These are phyloP conservation scores for Fraxinus ornus DNA, from an alignment of 305 asterid genomes.

Conservation along the genomic window DNA sequence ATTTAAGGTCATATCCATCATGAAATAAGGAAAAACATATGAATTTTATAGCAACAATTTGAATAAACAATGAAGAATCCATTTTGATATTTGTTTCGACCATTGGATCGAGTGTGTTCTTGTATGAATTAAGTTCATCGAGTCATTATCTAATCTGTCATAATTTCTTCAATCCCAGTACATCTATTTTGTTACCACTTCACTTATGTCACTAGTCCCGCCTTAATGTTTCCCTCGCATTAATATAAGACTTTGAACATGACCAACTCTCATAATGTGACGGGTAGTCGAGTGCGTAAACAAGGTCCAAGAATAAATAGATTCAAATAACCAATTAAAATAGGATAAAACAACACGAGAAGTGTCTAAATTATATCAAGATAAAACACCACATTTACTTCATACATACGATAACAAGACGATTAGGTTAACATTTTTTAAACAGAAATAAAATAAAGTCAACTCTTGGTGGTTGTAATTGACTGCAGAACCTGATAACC, in stretches of 20 bases:
- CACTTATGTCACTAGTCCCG: background rate
- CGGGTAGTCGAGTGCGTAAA: background rate
- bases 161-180: background rate
- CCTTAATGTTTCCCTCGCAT: background rate
- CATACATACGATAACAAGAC: slow-evolving; percentile 7
- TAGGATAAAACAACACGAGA: background rate
- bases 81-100: background rate
- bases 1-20: background rate
- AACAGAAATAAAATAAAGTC: slow-evolving; percentile 29
- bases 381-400: slow-evolving; percentile 19
- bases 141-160: background rate
- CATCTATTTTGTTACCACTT: background rate
- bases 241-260: background rate
- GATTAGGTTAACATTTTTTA: background rate
- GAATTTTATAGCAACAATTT: background rate
- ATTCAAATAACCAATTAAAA: background rate
- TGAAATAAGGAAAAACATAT: background rate
- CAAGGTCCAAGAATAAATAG: background rate
- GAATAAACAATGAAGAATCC: background rate
- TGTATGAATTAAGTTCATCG: background rate
- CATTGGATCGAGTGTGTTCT: background rate
- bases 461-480: slow-evolving; percentile 35
- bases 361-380: background rate
- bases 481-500: slow-evolving; percentile 22
- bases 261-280: background rate